Conservation (phyloP, 2,329 filamentous ascomycete genomes). For the Fusarium sp. region DNA sequence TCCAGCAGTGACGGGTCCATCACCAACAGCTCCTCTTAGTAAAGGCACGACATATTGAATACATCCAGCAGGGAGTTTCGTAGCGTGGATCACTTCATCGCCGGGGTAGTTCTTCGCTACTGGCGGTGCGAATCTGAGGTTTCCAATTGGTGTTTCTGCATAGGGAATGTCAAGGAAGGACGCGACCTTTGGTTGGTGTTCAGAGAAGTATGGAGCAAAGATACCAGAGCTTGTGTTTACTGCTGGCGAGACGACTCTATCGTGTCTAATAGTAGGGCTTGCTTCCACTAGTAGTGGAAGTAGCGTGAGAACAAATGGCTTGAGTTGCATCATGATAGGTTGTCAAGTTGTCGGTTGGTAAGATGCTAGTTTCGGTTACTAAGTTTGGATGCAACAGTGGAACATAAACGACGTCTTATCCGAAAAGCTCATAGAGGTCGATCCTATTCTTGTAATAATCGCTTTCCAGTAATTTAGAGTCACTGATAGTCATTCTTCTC, state of each 20-base stretch:
- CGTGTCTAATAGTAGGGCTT: not conserved
- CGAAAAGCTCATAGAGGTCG: accelerated
- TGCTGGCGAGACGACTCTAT: accelerated
- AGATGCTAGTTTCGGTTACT: too few species aligned
- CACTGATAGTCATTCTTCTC: too few species aligned
- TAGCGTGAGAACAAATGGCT: not conserved
- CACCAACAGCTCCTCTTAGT: slow-evolving; percentile 16
- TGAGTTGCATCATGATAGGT: slow-evolving; percentile 1
- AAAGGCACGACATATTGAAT: slow-evolving; percentile 21
- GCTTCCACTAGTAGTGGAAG: not conserved
- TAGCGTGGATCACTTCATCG: not conserved
- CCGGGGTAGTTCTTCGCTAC: not conserved
- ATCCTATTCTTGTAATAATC: not conserved
- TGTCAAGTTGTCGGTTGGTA: too few species aligned
- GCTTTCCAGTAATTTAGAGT: not conserved
- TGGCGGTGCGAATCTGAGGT: slow-evolving; percentile 25
- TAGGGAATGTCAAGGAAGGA: slow-evolving; percentile 35
- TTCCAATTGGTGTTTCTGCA: slow-evolving; percentile 20
- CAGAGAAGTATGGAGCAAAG: slow-evolving; percentile 17
- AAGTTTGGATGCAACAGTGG: not conserved
- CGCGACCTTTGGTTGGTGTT: slow-evolving; percentile 9
- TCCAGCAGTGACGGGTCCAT: slow-evolving; percentile 6
- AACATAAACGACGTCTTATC: not conserved
- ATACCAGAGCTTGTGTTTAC: slow-evolving; percentile 35
- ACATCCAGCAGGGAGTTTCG: slow-evolving; percentile 22